Evolutionary conservation across 208 protist genomes (phyloP).

Genomic region (Crithidia expoeki): DNA sequence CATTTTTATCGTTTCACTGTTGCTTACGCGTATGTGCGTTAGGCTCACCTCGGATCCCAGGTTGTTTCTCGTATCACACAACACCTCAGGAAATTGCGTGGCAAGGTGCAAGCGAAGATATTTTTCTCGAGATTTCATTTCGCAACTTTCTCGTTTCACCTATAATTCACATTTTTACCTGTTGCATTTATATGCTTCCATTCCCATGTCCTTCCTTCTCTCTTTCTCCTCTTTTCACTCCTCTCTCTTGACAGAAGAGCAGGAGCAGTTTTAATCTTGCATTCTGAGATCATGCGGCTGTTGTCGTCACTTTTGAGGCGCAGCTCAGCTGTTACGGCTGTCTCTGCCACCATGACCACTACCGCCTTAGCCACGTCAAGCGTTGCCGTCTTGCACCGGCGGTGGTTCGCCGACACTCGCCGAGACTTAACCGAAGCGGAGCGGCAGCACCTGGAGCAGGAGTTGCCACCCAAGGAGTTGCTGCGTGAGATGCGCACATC

Average conservation of each 20-base stretch:
- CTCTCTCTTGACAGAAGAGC: not conserved
- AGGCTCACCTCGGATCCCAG: too few relatives aligned
- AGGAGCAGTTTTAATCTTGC: too few relatives aligned
- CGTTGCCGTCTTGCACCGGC: not conserved
- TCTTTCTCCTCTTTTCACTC: not conserved
- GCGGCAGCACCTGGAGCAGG: conserved; percentile 66
- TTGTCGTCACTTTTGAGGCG: not conserved
- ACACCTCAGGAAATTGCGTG: not conserved
- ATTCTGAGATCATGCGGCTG: not conserved
- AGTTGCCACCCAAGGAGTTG: conserved; percentile 72
- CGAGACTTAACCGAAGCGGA: conserved; percentile 58
- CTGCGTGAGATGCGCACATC: conserved; percentile 51
- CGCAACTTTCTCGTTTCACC: too few relatives aligned
- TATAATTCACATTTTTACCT: not conserved
- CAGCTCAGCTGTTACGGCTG: not conserved
- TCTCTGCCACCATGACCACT: not conserved
- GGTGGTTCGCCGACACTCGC: conserved; percentile 9
- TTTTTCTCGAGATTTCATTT: too few relatives aligned
- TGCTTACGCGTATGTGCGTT: too few relatives aligned
- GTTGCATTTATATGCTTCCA: not conserved
- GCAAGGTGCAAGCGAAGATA: too few relatives aligned
- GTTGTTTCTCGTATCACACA: not conserved
- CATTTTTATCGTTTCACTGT: not conserved
- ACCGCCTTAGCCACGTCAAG: not conserved
- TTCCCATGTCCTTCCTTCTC: not conserved